These are phyloP conservation scores for Teratosphaeriaceae sp. DNA, from an alignment of 2,329 filamentous ascomycete species.

Conservation along the genomic window DNA sequence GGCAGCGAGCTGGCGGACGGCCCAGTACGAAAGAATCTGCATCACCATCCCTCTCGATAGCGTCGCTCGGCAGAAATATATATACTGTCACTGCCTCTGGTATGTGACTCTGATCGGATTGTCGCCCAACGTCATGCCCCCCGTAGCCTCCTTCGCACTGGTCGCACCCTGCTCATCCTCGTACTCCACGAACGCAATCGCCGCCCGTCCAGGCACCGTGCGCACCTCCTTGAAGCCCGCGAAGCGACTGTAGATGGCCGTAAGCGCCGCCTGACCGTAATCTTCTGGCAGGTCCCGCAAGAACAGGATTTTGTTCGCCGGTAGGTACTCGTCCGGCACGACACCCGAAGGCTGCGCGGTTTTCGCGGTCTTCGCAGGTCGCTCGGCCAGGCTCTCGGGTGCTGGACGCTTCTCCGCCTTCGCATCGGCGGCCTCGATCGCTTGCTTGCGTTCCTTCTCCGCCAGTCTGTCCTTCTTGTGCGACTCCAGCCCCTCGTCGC, in stretches of 20 bases:
- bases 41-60: not conserved
- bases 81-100: conserved; percentile 80
- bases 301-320: conserved; percentile 95
- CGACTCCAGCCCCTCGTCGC: conserved; percentile 71
- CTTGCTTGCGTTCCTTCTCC: conserved; percentile 83
- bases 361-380: conserved; percentile 65
- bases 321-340: conserved; percentile 95
- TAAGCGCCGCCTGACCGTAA: conserved; percentile 73
- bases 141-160: conserved; percentile 86
- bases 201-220: conserved; percentile 74
- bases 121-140: conserved; percentile 72
- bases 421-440: conserved; percentile 60
- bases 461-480: conserved; percentile 80
- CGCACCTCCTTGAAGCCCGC: conserved; percentile 93
- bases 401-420: conserved; percentile 40
- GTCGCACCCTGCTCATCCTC: conserved; percentile 85
- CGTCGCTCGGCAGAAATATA: too few species aligned
- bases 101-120: conserved; percentile 92
- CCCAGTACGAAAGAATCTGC: not conserved
- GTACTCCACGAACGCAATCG: conserved; percentile 96
- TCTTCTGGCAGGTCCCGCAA: conserved; percentile 86
- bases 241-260: conserved; percentile 76
- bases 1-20: not conserved
- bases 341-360: conserved; percentile 55
- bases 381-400: conserved; percentile 51